A percentile compares a stretch with the other conserved stretches of the same genome.
phyloP scores from a whole-genome alignment of 192 early-diverging fungal genomes.

The Entomortierella parvispora region DNA sequence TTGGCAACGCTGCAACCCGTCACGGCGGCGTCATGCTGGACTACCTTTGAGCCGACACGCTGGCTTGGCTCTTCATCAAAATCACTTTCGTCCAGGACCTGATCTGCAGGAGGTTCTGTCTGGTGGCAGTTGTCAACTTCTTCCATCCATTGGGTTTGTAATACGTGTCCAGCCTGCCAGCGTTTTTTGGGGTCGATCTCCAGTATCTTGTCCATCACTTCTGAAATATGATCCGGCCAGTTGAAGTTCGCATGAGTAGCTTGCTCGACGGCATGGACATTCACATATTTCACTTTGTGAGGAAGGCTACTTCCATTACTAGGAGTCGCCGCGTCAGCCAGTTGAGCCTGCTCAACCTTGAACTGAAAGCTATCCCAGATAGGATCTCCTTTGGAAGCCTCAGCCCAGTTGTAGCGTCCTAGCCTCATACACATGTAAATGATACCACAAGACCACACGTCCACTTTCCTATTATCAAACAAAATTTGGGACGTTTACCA shows the following conservation, averaged over 20 bases:
- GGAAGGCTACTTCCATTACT: no score
- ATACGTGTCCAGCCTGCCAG: constrained; percentile 53
- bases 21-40: background rate
- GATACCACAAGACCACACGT: constrained; percentile 58
- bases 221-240: constrained; percentile 31
- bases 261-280: constrained; percentile 23
- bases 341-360: constrained; percentile 5
- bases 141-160: constrained; percentile 54
- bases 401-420: constrained; percentile 38
- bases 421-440: constrained; percentile 58
- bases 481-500: no score
- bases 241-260: constrained; percentile 3
- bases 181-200: constrained; percentile 53
- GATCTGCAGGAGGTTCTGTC: constrained; percentile 13
- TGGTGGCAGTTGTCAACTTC: constrained; percentile 55
- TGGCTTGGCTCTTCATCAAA: constrained; percentile 24
- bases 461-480: constrained; percentile 37
- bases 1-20: constrained; percentile 16
- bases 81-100: constrained; percentile 33
- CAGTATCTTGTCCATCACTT: constrained; percentile 47
- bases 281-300: background rate
- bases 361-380: constrained; percentile 29
- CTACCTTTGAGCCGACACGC: constrained; percentile 39
- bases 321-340: background rate
- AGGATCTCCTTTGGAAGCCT: constrained; percentile 36